Conservation (phyloP, 306 rosid species). For the Medicago arabica region DNA sequence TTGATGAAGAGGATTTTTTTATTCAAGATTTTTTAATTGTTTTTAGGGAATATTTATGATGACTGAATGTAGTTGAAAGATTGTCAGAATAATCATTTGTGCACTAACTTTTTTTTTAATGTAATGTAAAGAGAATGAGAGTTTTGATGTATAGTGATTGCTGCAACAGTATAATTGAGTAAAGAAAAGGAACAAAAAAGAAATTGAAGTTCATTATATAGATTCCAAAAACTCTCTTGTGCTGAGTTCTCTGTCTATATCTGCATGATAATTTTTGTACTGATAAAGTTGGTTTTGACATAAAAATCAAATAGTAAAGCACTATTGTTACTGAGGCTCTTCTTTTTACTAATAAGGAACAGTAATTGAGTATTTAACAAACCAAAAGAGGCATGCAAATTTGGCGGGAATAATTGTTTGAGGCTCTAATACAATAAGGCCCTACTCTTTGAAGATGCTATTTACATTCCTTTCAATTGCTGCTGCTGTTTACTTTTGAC, state of each 20-base stretch:
- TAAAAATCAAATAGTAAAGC: slow-evolving; percentile 27
- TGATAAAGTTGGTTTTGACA: slow-evolving; percentile 47
- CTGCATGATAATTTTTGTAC: slow-evolving; percentile 42
- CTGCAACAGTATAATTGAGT: slow-evolving; percentile 45
- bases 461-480: slow-evolving; percentile 40
- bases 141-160: slow-evolving; percentile 51
- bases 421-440: slow-evolving; percentile 30
- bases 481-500: slow-evolving; percentile 50
- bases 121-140: slow-evolving; percentile 47
- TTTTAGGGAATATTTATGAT: slow-evolving; percentile 56
- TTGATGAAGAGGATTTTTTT: slow-evolving; percentile 56
- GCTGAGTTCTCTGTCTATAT: slow-evolving; percentile 34
- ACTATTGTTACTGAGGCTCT: too few relatives aligned
- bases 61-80: slow-evolving; percentile 62
- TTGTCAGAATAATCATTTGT: slow-evolving; percentile 67
- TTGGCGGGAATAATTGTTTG: slow-evolving; percentile 38
- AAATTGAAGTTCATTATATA: slow-evolving; percentile 28
- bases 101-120: slow-evolving; percentile 44
- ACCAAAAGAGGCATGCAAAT: slow-evolving; percentile 31
- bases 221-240: slow-evolving; percentile 38
- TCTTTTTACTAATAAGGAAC: slow-evolving; percentile 24
- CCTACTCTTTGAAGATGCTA: slow-evolving; percentile 34
- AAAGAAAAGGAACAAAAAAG: neutral
- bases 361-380: slow-evolving; percentile 39
- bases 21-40: slow-evolving; percentile 76